Base-by-base conservation (phyloP, 805 yeast species). In the Pachysolen tannophilus region DNA sequence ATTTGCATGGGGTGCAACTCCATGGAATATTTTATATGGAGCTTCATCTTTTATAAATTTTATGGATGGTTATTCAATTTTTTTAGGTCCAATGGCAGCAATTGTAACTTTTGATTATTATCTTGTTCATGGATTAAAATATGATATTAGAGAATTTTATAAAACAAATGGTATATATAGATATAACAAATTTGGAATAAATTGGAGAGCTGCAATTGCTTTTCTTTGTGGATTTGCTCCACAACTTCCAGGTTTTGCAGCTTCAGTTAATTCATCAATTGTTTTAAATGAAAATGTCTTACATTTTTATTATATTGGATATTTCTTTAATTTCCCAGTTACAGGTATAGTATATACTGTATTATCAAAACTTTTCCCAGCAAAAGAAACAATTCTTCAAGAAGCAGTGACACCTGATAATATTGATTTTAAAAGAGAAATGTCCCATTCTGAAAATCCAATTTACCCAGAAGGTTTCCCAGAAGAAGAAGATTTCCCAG, bases 171-270 rank as follows among this genome's bases (percentile, higher is more conserved):
- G 51, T 10, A 47, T 50, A 35, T 71, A 67, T 47, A 63, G 64
- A 53, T 68, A 63, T 48, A 50, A 41, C 28, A 49, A 44, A 26
- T 40, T 47, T 19, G 77, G 77, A 8, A 34, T 61, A 43, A 67
- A 71, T 48, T 63, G 64, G 63, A 56, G 71, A 44, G 61, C 65
- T 11, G 39, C 56, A 13, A 30, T 56, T 8, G 55, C 65, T 3
- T 69, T 86, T 53, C 54, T 87, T 43, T 67, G 78, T 45, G 95
- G 95, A 35, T 78, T 87, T 41, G 63, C 76, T 20, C 92, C 94
- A 32, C 86, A 85, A 48, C 78, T 86, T 49, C 82, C 82, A 16
- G 95, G 95, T 1, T 86, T 86, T 48, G 90, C 60, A 5, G 41
- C 55, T 9, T 49, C 49, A 16, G 58, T 61, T 6, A 52, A 50